These are phyloP conservation scores for Hypoxylon sp. DNA, from an alignment of 2,329 filamentous ascomycete genomes.

Conservation along the genomic window DNA sequence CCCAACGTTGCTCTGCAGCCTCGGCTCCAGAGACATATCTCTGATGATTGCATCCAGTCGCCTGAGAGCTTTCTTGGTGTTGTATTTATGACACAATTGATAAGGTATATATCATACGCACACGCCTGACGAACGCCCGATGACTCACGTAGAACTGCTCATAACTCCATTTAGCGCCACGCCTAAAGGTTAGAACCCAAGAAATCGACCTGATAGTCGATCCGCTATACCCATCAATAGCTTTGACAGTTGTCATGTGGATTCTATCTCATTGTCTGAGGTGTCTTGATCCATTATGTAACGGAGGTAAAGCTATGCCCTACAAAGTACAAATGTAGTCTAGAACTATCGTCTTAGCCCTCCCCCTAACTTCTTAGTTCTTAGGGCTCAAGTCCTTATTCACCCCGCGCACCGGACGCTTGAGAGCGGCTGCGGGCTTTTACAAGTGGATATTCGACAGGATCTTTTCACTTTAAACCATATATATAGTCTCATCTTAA, in stretches of 20 bases:
- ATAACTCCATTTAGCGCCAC: conserved; percentile 19
- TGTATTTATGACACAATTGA: not conserved
- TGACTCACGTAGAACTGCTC: conserved; percentile 10
- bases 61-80: not conserved
- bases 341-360: not conserved
- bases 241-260: conserved; percentile 28
- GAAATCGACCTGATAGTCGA: not conserved
- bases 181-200: conserved; percentile 7
- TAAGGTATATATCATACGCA: not conserved
- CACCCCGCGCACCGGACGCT: not conserved
- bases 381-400: not conserved
- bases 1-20: conserved; percentile 40
- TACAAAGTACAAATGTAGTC: conserved; percentile 11
- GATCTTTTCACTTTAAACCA: too few species aligned
- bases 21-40: conserved; percentile 7
- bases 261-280: conserved; percentile 16
- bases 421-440: not conserved
- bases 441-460: not conserved
- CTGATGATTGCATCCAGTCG: conserved; percentile 7
- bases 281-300: conserved; percentile 23
- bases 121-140: not conserved
- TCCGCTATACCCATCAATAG: not conserved
- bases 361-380: not conserved
- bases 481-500: not conserved
- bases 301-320: conserved; percentile 26